Percentiles rank a stretch among this genome's conserved stretches.
phyloP scores from a whole-genome alignment of 306 rosid species.

The Hippophae gyantsensis region DNA sequence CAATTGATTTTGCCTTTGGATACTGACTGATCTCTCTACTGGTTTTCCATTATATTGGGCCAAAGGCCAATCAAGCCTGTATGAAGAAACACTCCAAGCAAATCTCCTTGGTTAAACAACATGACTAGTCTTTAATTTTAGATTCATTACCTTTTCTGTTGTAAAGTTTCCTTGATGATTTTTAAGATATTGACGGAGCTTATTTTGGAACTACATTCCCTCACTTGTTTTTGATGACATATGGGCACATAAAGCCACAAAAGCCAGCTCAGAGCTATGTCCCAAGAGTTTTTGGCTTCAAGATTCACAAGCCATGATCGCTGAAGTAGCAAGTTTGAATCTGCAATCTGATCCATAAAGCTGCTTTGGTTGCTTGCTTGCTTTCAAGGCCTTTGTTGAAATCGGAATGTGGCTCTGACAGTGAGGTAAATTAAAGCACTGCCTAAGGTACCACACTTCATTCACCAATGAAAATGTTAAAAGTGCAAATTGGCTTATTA shows the following conservation, averaged over 20 bases:
- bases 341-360: conserved; percentile 18
- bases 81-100: not conserved
- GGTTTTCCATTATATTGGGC: no score
- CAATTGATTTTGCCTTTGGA: no score
- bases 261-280: conserved; percentile 57
- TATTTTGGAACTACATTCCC: conserved; percentile 88
- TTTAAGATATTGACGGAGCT: conserved; percentile 74
- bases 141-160: conserved; percentile 1
- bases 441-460: conserved; percentile 16
- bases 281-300: conserved; percentile 85
- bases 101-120: not conserved
- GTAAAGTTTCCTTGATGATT: conserved; percentile 29
- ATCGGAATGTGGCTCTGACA: not conserved
- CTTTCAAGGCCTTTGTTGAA: conserved; percentile 7
- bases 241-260: conserved; percentile 73
- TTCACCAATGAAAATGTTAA: conserved; percentile 25
- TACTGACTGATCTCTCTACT: no score
- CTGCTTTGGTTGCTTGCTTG: conserved; percentile 3
- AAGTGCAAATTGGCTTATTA: conserved; percentile 21
- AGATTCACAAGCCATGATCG: conserved; percentile 61
- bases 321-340: conserved; percentile 9
- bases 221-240: conserved; percentile 69
- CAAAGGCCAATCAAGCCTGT: no score
- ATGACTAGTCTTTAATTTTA: not conserved
- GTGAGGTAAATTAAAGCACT: conserved; percentile 25